Evolutionary conservation across 345 rosid genomes (phyloP), one percentile per base, ranked within the genome.

Genomic region (Gossypium raimondii): DNA sequence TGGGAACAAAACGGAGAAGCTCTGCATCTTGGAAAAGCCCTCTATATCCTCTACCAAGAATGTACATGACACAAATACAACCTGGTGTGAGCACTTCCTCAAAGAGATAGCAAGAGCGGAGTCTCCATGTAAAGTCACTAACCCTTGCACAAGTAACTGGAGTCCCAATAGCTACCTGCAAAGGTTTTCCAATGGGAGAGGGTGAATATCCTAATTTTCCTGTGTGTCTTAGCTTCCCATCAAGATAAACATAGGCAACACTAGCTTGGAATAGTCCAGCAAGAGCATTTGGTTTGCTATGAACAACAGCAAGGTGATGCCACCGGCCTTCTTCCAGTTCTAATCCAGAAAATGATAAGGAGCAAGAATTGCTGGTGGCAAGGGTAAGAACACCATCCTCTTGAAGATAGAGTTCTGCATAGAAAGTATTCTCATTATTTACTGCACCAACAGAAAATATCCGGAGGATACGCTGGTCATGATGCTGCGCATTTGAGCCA

Each of bases 301-400:
- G 98, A 77, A 96, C 94, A 85, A 96, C 93, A 56, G 98, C 99
- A 82, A 96, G 98, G 90, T 96, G 99, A 86, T 96, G 94, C 99
- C 99, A 96, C 82, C 91, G 87, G 64, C 94, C 97, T 84, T 93
- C 97, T 74, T 93, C 97, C 80, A 96, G 81, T 67, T 93, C 99
- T 81, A 96, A 78, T 75, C 99, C 97, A 84, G 99, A 86, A 86
- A 96, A 93, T 65, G 99, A 89, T 77, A 96, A 83, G 53, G 89
- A 87, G 80, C 84, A 77, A 83, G 97, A 91, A 85, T 85, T 93
- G 88, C 99, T 93, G 34, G 99, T 96, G 71, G 99, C 92, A 82
- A 96, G 96, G 77, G 97, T 93, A 76, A 96, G 83, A 77, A 85
- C 74, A 74, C 99, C 99, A 89, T 93, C 97, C 80, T 93, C 97